Evolutionary conservation across 495 filamentous ascomycete genomes (phyloP), one percentile per base, ranked within the genome.

Genomic region (Barbatosphaeria neglecta): DNA sequence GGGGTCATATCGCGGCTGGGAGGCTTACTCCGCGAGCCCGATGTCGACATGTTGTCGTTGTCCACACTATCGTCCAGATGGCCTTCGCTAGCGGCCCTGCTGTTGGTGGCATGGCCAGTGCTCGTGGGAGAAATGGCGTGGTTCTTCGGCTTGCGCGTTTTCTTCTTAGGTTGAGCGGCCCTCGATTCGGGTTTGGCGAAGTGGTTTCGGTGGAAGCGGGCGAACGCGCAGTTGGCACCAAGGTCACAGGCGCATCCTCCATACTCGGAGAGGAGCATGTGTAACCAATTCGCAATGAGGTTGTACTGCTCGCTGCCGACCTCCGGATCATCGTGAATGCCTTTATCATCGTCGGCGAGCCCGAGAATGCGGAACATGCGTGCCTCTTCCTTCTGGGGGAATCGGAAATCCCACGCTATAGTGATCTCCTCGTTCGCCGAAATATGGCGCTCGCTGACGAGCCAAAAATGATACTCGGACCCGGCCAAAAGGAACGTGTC

Each of bases 221-320:
- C 75, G 56, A 94, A 77, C 6, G 80, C 69, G 55, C 88, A 94
- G 22, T 79, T 72, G 10, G 67, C 55, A 0, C 76, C 69, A 3
- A 76, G 62, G 44, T 80, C 72, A 61, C 90, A 96, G 4, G 89
- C 88, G 65, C 90, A 96, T 8, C 86, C 87, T 22, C 90, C 90
- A 59, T 89, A 86, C 56, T 92, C 84, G 5, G 86, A 81, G 2
- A 95, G 77, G 7, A 92, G 78, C 39, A 74, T 77, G 48, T 81
- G 76, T n/a, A 90, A 76, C 71, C 60, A 80, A 28, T 50, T 47
- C 15, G 65, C 62, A 15, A 74, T 62, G n/a, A 57, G 63, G 25
- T 66, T 62, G 40, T 78, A 76, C 50, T 81, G 71, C 7, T 58
- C 50, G 2, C 76, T 73, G 31, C 72, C 72, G n/a, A 66, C 53